Percentiles rank a stretch among this genome's conserved stretches.
Conservation (phyloP, 805 yeast species). For the Maudiozyma serrabonitensis region DNA sequence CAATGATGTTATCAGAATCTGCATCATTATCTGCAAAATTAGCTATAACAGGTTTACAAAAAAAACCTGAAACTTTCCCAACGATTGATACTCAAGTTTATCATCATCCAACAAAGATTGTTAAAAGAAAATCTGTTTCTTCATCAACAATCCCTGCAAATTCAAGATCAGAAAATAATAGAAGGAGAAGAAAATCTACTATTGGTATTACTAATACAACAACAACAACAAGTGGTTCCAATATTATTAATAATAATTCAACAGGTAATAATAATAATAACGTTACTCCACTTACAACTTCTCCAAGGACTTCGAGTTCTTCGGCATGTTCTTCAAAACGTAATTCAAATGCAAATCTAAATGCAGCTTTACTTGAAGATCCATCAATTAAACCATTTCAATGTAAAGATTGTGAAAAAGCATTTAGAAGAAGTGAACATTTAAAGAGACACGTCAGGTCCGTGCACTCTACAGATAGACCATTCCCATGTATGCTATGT, state of each 20-base stretch:
- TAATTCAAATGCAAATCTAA: background rate
- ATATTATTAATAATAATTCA: no score
- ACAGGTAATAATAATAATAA: no score
- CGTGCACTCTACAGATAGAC: conserved; percentile 52
- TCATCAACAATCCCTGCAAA: background rate
- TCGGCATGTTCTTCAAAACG: background rate
- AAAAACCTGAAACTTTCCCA: conserved; percentile 9
- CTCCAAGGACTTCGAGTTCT: conserved; percentile 1
- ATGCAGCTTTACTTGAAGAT: conserved; percentile 8
- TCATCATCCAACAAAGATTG: conserved; percentile 6
- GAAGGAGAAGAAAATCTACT: conserved; percentile 8
- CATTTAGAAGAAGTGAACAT: conserved; percentile 57
- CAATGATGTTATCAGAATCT: conserved; percentile 21
- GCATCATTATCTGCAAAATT: conserved; percentile 21
- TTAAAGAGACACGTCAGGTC: conserved; percentile 58
- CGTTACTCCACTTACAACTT: background rate
- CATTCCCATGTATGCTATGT: conserved; percentile 51
- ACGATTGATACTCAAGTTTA: conserved; percentile 7
- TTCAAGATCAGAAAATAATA: background rate
- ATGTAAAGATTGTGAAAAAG: conserved; percentile 33
- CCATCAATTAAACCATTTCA: conserved; percentile 29
- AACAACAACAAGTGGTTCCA: background rate
- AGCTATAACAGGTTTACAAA: conserved; percentile 18
- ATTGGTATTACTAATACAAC: conserved; percentile 3
- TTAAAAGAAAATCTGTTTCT: conserved; percentile 8